Base-by-base conservation (phyloP, 306 rosid genomes). In the Cicer yamashitae region DNA sequence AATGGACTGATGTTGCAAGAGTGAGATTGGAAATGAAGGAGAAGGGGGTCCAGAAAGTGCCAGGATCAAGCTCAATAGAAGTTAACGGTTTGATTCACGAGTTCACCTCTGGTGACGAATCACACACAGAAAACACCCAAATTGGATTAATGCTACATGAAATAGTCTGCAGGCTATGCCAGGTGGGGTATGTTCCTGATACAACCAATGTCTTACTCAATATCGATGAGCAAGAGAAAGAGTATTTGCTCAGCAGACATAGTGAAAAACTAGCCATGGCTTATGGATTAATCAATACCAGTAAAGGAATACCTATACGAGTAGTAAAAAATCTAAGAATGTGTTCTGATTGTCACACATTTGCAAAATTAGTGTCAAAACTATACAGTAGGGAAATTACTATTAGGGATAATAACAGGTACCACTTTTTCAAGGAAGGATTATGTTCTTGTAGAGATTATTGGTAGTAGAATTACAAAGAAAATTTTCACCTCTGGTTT, bases 261-360 rank as follows among this genome's bases (percentile, higher is more conserved):
- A 86, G 98, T 51, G 96, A 91, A 86, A 93, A 93, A 74, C 79
- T 86, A 54, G 96, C 96, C 79, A 82, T 91, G 71, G 89, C 98
- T 71, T 89, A 83, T 60, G 96, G 96, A 45, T 86, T 91, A 12
- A 86, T 91, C 34, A 75, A 82, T 50, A 89, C 90, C 54, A 73
- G 60, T 22, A 79, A 46, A 62, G 77, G 86, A 6, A 25, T 75
- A 67, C 87, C 91, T 11, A 82, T 93, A 81, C 86, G 96, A 61
- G 84, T 91, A 7, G 87, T 85, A 2, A 93, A 93, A 85, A 90
- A 92, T 81, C 91, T 93, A 57, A 52, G 96, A 57, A 90, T 85
- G 79, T 93, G 94, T 84, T 83, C 89, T 39, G 96, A 90, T 75
- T 90, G 98, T 74, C 94, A 93, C 84, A 68, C 90, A 52, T 90